These are phyloP conservation scores for Lachnellula cervina DNA, from an alignment of 2,329 filamentous ascomycete species.

Conservation along the genomic window DNA sequence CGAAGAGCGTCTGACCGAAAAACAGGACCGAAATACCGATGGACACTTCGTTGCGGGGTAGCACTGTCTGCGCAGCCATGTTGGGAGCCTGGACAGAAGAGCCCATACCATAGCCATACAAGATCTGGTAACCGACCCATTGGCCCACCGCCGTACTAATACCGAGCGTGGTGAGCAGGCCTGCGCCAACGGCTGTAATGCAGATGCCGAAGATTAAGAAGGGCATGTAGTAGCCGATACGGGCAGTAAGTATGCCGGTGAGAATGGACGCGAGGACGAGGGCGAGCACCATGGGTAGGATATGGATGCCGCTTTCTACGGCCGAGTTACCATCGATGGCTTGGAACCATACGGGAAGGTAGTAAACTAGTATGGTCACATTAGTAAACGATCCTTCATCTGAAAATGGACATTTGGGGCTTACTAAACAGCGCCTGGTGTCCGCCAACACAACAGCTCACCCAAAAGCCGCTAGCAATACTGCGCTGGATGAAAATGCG, in stretches of 20 bases:
- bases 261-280: slow-evolving; percentile 25
- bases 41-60: slow-evolving; percentile 27
- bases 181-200: slow-evolving; percentile 11
- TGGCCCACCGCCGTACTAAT: slow-evolving; percentile 34
- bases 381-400: slow-evolving; percentile 40
- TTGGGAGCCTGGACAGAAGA: slow-evolving; percentile 34
- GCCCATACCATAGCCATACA: slow-evolving; percentile 37
- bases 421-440: slow-evolving; percentile 7
- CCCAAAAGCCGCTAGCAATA: slow-evolving; percentile 26
- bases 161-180: slow-evolving; percentile 32
- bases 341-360: slow-evolving; percentile 19
- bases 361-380: slow-evolving; percentile 11
- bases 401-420: background rate
- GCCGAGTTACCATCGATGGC: slow-evolving; percentile 6
- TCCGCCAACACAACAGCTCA: slow-evolving; percentile 5
- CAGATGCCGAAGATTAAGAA: slow-evolving; percentile 12
- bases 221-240: slow-evolving; percentile 31
- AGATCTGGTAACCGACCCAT: slow-evolving; percentile 47
- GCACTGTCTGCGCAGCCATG: slow-evolving; percentile 32
- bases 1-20: slow-evolving; percentile 31
- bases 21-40: slow-evolving; percentile 31
- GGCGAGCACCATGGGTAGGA: slow-evolving; percentile 6
- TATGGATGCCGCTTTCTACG: slow-evolving; percentile 1
- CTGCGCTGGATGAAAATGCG: slow-evolving; percentile 34
- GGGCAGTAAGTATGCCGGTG: slow-evolving; percentile 23